These are phyloP conservation scores for Kwoniella mangroviensis DNA, from an alignment of 768 basidiomycete species.

Conservation along the genomic window DNA sequence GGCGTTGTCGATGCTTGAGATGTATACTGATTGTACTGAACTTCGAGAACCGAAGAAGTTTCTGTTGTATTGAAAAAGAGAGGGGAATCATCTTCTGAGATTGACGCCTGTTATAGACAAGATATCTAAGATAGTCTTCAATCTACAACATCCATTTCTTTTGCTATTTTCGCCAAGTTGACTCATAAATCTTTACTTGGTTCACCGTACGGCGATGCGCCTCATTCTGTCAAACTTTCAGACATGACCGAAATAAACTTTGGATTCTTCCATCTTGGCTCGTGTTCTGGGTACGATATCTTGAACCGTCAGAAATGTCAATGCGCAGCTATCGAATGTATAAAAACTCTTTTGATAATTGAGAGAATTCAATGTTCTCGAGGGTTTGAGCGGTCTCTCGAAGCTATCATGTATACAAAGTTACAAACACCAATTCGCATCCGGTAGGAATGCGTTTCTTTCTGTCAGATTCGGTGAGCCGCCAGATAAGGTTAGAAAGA, in stretches of 20 bases:
- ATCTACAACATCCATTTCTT: too few relatives aligned
- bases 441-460: conserved; percentile 5
- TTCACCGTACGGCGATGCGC: not conserved
- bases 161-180: too few relatives aligned
- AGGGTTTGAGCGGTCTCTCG: not conserved
- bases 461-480: not conserved
- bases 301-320: not conserved
- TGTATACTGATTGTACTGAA: not conserved
- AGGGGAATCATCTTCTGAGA: not conserved
- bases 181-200: too few relatives aligned
- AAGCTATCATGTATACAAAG: not conserved
- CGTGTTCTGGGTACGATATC: not conserved
- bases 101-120: not conserved
- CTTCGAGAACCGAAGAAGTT: not conserved
- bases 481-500: conserved; percentile 10
- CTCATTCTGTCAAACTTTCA: conserved; percentile 1
- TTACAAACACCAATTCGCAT: not conserved
- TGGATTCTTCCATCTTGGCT: not conserved
- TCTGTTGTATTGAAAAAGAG: not conserved
- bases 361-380: not conserved
- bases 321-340: too few relatives aligned
- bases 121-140: not conserved
- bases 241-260: conserved; percentile 5
- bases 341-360: not conserved
- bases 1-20: too few relatives aligned